Evolutionary conservation across 2,329 filamentous ascomycete genomes (phyloP), one percentile per base, ranked within the genome.

Genomic region (Apiospora koreana): DNA sequence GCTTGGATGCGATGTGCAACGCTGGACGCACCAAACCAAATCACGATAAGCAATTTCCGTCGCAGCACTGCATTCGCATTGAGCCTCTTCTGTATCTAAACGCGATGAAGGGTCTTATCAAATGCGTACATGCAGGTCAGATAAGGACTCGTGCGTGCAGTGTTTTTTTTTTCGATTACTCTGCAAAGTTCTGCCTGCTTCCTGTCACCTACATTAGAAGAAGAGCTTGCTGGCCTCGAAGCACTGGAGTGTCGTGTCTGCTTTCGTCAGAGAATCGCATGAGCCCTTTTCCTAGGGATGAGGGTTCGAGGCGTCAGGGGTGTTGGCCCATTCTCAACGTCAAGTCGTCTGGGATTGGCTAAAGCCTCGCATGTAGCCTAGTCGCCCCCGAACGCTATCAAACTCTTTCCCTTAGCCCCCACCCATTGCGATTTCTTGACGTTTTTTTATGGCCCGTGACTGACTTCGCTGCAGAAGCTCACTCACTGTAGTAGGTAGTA

Each of bases 261-360:
- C 28, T 62, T 62, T 28, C 54, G 28, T 35, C 31, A 62, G 54
- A 62, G 31, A 62, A 62, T 38, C 31, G 54, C 54, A 38, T 38
- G 54, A 38, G 54, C 54, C 54, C 54, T 62, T 62, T 54, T 62
- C n/a, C 31, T 62, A 62, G 54, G 54, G 54, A 62, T 62, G 54
- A 38, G 54, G 54, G 31, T 62, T 62, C 54, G 54, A 23, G 54
- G 54, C 18, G 31, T 38, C 54, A 62, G 54, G 54, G 54, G 54
- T 62, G 31, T 38, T n/a, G 54, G 38, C 54, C 54, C 54, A 62
- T 62, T 62, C 54, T n/a, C 54, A 62, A 62, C 54, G 54, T 38
- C 54, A 62, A 62, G 54, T 62, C 31, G 54, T 38, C 54, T n/a
- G n/a, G 54, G 54, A 62, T 62, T 62, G 54, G 54, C 31, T 38